A percentile compares a stretch with the other conserved stretches of the same genome.
phyloP scores from a whole-genome alignment of 164 flowering plant genomes.

The Vitis rotundifolia region DNA sequence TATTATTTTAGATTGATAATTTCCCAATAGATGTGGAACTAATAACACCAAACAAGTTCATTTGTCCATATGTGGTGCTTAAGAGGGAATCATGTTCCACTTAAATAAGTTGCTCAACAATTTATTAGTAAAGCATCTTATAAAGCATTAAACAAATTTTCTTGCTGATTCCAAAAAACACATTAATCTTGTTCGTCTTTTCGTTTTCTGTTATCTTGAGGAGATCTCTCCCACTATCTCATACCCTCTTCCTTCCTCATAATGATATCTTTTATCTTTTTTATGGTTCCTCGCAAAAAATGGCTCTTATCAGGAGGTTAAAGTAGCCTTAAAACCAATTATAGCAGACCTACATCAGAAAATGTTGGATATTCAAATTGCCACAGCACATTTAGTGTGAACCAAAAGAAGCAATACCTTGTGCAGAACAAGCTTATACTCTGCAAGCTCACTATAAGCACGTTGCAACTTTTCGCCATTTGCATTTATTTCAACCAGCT shows the following conservation, averaged over 20 bases:
- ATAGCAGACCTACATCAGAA: background rate
- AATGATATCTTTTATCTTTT: background rate
- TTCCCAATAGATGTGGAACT: background rate
- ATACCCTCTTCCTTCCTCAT: too few species aligned
- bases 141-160: too few species aligned
- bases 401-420: conserved; percentile 52
- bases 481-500: conserved; percentile 81
- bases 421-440: conserved; percentile 82
- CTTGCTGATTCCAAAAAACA: too few species aligned
- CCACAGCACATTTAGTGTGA: background rate
- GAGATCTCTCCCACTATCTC: too few species aligned
- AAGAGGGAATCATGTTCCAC: background rate
- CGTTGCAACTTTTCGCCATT: conserved; percentile 90
- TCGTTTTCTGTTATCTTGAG: too few species aligned
- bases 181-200: too few species aligned
- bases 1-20: background rate
- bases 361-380: background rate
- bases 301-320: background rate
- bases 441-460: conserved; percentile 77
- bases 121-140: background rate
- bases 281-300: background rate
- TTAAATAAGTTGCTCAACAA: background rate
- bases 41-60: background rate
- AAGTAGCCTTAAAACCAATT: background rate
- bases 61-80: background rate